Conservation (phyloP, 352 stramenopile genomes). For the Phytopythium cucurbitacearum region DNA sequence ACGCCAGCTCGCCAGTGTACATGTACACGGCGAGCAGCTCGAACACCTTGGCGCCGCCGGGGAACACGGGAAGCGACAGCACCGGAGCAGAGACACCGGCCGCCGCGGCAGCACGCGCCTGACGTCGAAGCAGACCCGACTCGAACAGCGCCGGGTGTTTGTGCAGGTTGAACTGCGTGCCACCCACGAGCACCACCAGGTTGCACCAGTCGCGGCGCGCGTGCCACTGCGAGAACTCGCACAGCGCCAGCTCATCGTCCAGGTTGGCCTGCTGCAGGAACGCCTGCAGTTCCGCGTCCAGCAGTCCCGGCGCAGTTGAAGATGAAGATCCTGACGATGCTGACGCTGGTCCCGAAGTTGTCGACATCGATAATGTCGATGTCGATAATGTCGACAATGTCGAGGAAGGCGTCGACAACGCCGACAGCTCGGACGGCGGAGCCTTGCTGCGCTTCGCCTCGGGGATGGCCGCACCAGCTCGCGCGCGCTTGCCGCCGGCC, state of each 20-base stretch:
- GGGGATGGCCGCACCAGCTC: constrained; percentile 1
- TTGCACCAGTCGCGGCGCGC: constrained; percentile 40
- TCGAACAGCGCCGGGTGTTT: constrained; percentile 63
- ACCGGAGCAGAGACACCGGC: constrained; percentile 22
- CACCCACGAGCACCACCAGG: constrained; percentile 54
- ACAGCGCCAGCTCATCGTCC: constrained; percentile 33
- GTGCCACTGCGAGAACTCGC: constrained; percentile 50
- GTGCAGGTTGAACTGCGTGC: constrained; percentile 71
- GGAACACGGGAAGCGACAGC: constrained; percentile 41
- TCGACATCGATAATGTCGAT: no score
- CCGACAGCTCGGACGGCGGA: no score
- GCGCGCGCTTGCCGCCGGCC: constrained; percentile 6
- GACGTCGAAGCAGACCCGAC: constrained; percentile 34
- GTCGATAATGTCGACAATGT: no score
- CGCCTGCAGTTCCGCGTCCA: constrained; percentile 22
- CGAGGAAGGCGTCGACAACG: not conserved
- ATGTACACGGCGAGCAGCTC: constrained; percentile 64
- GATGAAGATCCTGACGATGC: no score
- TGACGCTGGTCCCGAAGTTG: no score
- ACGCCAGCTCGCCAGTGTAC: constrained; percentile 50
- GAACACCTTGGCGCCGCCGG: constrained; percentile 51
- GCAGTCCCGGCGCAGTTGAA: not conserved
- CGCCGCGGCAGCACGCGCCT: constrained; percentile 24
- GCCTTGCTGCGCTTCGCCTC: not conserved
- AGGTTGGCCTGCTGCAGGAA: constrained; percentile 27